These are phyloP conservation scores for Hemileccinum rubropunctum DNA, from an alignment of 768 basidiomycete species.

Conservation along the genomic window DNA sequence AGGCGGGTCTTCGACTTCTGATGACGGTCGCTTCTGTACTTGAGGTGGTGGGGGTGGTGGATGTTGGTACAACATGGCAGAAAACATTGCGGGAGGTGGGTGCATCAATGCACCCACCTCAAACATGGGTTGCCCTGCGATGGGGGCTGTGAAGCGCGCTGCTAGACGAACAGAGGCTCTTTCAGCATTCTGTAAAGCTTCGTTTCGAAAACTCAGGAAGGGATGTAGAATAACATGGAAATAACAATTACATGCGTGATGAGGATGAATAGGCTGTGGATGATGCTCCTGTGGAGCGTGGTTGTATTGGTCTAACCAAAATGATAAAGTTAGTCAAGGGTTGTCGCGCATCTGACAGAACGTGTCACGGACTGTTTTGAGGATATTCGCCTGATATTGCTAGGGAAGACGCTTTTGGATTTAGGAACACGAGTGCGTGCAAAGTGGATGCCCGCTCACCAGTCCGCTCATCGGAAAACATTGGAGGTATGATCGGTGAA, in stretches of 20 bases:
- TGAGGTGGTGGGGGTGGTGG: slow-evolving; percentile 29
- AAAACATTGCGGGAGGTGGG: slow-evolving; percentile 23
- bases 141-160: slow-evolving; percentile 44
- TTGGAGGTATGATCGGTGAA: slow-evolving; percentile 41
- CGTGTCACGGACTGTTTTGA: slow-evolving; percentile 39
- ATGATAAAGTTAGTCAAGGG: slow-evolving; percentile 15
- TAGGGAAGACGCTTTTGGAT: slow-evolving; percentile 22
- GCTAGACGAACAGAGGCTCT: slow-evolving; percentile 58
- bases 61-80: slow-evolving; percentile 30
- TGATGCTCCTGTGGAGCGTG: slow-evolving; percentile 35
- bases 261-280: slow-evolving; percentile 26
- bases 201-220: slow-evolving; percentile 20
- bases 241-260: slow-evolving; percentile 33
- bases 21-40: slow-evolving; percentile 36
- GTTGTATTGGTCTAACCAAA: slow-evolving; percentile 29
- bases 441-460: slow-evolving; percentile 36
- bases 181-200: slow-evolving; percentile 53
- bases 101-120: slow-evolving; percentile 35
- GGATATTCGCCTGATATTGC: slow-evolving; percentile 44
- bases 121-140: slow-evolving; percentile 29
- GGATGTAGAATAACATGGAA: slow-evolving; percentile 17
- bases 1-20: slow-evolving; percentile 38
- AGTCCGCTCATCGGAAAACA: slow-evolving; percentile 59
- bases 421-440: slow-evolving; percentile 12
- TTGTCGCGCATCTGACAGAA: slow-evolving; percentile 3